Conservation (phyloP, 768 basidiomycete genomes). For the Phanerochaete sordida region DNA sequence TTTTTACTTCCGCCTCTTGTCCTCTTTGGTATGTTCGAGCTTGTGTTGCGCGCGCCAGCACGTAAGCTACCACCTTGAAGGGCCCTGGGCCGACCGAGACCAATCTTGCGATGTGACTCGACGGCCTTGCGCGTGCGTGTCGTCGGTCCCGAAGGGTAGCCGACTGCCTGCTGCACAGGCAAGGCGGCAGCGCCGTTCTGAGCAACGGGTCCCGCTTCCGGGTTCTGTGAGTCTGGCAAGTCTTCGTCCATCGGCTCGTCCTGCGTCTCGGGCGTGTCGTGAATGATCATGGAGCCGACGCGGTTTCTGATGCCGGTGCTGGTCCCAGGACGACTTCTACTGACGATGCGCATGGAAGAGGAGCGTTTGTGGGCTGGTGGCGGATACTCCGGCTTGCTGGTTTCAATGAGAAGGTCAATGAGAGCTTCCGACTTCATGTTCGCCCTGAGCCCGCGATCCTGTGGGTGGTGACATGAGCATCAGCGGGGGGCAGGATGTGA, state of each 20-base stretch:
- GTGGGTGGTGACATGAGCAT: neutral
- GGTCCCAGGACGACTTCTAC: slow-evolving; percentile 16
- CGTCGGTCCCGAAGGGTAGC: slow-evolving; percentile 23
- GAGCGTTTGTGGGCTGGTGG: slow-evolving; percentile 23
- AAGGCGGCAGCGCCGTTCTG: neutral
- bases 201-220: neutral
- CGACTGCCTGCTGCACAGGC: neutral
- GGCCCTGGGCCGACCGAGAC: slow-evolving; percentile 64
- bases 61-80: slow-evolving; percentile 69
- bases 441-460: slow-evolving; percentile 81
- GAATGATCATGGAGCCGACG: slow-evolving; percentile 33
- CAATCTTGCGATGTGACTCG: slow-evolving; percentile 65
- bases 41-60: slow-evolving; percentile 56
- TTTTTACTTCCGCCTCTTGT: slow-evolving; percentile 44
- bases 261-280: slow-evolving; percentile 40
- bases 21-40: slow-evolving; percentile 31
- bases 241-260: slow-evolving; percentile 25
- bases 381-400: slow-evolving; percentile 21
- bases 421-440: slow-evolving; percentile 79
- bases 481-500: neutral
- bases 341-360: slow-evolving; percentile 31
- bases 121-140: slow-evolving; percentile 66
- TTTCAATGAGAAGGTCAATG: slow-evolving; percentile 69
- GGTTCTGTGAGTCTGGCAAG: slow-evolving; percentile 4
- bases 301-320: slow-evolving; percentile 21